These are phyloP conservation scores for Curvularia sp. DNA, from an alignment of 2,329 filamentous ascomycete species.

Conservation along the genomic window DNA sequence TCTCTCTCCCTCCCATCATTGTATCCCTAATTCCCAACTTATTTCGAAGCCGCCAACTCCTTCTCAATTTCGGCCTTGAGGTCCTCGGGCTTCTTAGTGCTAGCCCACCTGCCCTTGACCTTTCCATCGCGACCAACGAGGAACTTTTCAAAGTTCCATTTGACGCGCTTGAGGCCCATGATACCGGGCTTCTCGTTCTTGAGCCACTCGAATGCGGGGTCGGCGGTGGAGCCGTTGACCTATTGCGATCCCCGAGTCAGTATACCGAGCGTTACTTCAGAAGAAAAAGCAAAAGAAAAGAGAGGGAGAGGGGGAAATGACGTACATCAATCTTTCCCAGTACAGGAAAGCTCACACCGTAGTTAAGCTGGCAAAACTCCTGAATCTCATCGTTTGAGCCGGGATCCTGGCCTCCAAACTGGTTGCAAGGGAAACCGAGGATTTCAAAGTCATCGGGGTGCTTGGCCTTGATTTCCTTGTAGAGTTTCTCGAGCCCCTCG, in stretches of 20 bases:
- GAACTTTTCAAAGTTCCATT: slow-evolving; percentile 99
- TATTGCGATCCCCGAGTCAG: background rate
- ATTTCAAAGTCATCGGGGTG: slow-evolving; percentile 81
- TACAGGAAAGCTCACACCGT: slow-evolving; percentile 90
- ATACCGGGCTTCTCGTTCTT: slow-evolving; percentile 77
- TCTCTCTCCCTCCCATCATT: background rate
- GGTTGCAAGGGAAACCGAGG: slow-evolving; percentile 98
- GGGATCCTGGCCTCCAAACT: slow-evolving; percentile 91
- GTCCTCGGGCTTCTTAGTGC: slow-evolving; percentile 82
- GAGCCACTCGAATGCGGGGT: slow-evolving; percentile 79
- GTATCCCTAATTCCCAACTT: background rate
- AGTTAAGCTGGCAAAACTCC: slow-evolving; percentile 86
- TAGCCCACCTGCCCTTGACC: slow-evolving; percentile 86
- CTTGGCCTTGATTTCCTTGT: slow-evolving; percentile 74
- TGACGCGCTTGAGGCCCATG: slow-evolving; percentile 86
- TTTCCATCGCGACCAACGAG: slow-evolving; percentile 83
- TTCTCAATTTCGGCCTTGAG: slow-evolving; percentile 78
- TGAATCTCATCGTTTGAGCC: slow-evolving; percentile 70
- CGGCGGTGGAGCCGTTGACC: slow-evolving; percentile 78
- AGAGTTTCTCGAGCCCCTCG: slow-evolving; percentile 86
- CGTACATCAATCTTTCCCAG: slow-evolving; percentile 86
- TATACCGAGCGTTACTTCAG: no score
- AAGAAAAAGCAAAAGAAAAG: slow-evolving; percentile 5
- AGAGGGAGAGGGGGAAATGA: background rate
- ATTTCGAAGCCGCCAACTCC: slow-evolving; percentile 60